Evolutionary conservation across 192 early-diverging fungal genomes (phyloP).

Genomic region (Entomortierella lignicola): DNA sequence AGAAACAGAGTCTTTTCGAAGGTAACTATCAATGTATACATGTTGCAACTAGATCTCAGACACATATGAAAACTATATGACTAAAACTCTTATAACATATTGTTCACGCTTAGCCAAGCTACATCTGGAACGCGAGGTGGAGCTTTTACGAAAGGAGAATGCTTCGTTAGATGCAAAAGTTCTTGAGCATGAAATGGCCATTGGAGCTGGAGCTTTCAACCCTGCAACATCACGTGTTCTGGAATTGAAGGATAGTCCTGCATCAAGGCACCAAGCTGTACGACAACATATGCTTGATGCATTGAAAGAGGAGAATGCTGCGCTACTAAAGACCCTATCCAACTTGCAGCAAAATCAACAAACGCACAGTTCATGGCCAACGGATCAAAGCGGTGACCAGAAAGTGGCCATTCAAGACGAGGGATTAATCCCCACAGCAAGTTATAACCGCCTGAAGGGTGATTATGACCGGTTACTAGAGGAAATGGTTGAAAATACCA

Average conservation of each 20-base stretch:
- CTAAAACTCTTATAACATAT: no score
- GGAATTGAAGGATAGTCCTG: constrained; percentile 83
- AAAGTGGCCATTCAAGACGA: constrained; percentile 17
- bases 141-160: constrained; percentile 47
- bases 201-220: constrained; percentile 74
- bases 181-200: constrained; percentile 65
- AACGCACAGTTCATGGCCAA: neutral
- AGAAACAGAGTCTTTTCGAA: constrained; percentile 27
- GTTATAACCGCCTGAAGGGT: constrained; percentile 65
- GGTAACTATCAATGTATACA: constrained; percentile 3
- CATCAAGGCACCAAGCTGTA: constrained; percentile 71
- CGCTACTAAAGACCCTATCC: constrained; percentile 60
- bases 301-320: constrained; percentile 76
- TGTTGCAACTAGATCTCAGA: no score
- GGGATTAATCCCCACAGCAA: constrained; percentile 61
- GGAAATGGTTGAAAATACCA: constrained; percentile 72
- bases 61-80: no score
- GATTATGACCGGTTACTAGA: constrained; percentile 65
- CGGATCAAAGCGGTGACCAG: constrained; percentile 20
- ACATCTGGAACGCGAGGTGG: constrained; percentile 23
- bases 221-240: constrained; percentile 70
- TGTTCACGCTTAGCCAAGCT: constrained; percentile 2
- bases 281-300: constrained; percentile 76
- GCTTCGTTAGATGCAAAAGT: constrained; percentile 65
- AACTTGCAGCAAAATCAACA: constrained; percentile 26